A percentile compares a stretch with the other conserved stretches of the same genome.
Evolutionary conservation across 202 grass and related monocot species (phyloP).

Genomic region (Bolboschoenoplectus hybrid): DNA sequence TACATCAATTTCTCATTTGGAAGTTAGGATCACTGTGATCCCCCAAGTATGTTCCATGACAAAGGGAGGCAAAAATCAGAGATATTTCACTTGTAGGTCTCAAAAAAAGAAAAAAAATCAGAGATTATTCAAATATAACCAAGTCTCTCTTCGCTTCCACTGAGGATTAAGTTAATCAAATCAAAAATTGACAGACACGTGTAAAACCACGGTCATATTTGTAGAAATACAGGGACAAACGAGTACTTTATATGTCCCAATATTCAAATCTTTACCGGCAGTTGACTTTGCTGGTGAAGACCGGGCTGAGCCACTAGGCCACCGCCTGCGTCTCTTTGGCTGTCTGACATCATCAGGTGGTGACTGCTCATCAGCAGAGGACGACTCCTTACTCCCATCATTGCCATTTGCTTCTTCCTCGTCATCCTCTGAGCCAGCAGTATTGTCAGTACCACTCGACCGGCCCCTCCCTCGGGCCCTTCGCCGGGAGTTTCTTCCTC

Average conservation of each 20-base stretch:
- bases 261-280: constrained; percentile 33
- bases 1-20: neutral
- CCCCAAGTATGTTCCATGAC: neutral
- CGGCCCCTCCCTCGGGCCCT: constrained; percentile 65
- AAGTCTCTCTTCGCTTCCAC: neutral
- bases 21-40: neutral
- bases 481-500: constrained; percentile 71
- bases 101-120: neutral
- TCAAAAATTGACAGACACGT: neutral
- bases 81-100: neutral
- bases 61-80: neutral
- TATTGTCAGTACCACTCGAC: constrained; percentile 44
- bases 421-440: constrained; percentile 64
- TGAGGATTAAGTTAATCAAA: constrained; percentile 12
- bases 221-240: neutral
- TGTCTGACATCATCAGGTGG: constrained; percentile 60
- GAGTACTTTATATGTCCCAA: neutral
- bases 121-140: neutral
- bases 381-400: constrained; percentile 63
- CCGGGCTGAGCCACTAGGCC: constrained; percentile 39
- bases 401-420: constrained; percentile 73
- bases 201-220: neutral
- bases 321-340: constrained; percentile 58
- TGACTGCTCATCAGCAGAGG: constrained; percentile 77
- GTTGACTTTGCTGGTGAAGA: constrained; percentile 66